Evolutionary conservation across 169 alveolate genomes (phyloP).

Genomic region (Neospora caninum): DNA sequence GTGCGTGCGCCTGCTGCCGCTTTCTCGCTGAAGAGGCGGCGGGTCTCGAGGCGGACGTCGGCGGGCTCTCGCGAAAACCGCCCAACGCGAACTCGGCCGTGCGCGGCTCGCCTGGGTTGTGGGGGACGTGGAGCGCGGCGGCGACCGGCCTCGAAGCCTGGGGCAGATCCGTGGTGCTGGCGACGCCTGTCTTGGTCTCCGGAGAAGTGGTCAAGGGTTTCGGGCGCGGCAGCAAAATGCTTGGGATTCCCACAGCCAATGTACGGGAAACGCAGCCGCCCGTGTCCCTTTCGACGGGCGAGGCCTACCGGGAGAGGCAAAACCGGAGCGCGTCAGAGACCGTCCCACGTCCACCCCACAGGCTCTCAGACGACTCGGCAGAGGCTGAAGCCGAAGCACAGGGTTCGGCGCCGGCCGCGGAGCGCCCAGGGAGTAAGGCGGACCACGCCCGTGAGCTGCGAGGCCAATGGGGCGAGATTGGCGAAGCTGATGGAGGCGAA

Average conservation of each 20-base stretch:
- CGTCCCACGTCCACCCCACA: no score
- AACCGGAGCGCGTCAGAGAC: no score
- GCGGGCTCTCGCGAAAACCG: neutral
- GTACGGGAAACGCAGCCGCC: constrained; percentile 16
- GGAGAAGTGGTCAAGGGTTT: constrained; percentile 56
- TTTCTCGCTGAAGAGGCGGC: neutral
- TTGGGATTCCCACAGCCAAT: constrained; percentile 64
- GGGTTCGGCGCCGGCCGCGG: no score
- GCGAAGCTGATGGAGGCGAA: no score
- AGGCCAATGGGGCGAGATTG: no score
- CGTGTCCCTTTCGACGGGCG: neutral
- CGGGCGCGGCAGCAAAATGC: constrained; percentile 52
- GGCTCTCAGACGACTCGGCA: no score
- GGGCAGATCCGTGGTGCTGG: neutral
- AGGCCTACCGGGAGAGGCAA: no score
- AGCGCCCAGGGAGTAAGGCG: no score
- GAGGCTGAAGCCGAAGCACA: no score
- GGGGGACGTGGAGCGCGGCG: neutral
- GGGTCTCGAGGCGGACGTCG: no score
- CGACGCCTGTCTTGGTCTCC: neutral
- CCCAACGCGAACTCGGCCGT: neutral
- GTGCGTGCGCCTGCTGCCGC: neutral
- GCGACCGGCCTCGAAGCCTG: neutral
- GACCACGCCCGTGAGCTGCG: no score
- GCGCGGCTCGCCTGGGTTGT: neutral